Conservation (phyloP, 2,329 filamentous ascomycete genomes). For the Fusarium xylarioides region DNA sequence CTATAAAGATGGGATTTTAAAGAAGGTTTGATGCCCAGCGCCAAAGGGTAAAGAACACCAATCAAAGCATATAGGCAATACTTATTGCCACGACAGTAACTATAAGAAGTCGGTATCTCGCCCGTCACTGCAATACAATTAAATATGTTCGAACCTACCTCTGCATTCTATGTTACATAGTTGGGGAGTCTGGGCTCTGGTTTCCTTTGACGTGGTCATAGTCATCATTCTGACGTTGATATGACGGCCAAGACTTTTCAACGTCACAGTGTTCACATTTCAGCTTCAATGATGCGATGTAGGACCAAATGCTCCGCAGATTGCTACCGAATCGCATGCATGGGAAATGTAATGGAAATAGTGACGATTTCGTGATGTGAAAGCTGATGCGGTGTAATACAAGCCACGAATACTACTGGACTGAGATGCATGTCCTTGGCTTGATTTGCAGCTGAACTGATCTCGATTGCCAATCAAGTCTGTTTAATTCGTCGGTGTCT, state of each 20-base stretch:
- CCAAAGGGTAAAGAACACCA: no score
- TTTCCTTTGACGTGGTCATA: neutral
- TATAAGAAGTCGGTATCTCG: neutral
- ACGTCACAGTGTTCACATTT: neutral
- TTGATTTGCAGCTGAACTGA: rapidly evolving
- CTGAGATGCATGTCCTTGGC: neutral
- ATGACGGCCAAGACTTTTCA: neutral
- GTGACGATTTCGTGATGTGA: conserved; percentile 18
- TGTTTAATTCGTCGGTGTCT: neutral
- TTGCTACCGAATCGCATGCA: rapidly evolving
- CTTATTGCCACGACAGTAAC: neutral
- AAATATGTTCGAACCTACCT: neutral
- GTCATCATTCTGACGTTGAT: conserved; percentile 13
- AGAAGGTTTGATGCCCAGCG: no score
- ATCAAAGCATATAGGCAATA: no score
- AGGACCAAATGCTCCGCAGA: neutral
- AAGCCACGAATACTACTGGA: neutral
- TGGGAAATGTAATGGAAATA: neutral
- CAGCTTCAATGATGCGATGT: neutral
- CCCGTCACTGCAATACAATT: rapidly evolving
- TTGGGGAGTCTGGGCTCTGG: neutral
- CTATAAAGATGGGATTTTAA: no score
- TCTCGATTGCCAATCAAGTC: neutral
- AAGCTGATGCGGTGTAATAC: neutral
- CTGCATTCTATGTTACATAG: rapidly evolving